Conservation (phyloP, 2,329 filamentous ascomycete genomes). For the Ilyonectria destructans region DNA sequence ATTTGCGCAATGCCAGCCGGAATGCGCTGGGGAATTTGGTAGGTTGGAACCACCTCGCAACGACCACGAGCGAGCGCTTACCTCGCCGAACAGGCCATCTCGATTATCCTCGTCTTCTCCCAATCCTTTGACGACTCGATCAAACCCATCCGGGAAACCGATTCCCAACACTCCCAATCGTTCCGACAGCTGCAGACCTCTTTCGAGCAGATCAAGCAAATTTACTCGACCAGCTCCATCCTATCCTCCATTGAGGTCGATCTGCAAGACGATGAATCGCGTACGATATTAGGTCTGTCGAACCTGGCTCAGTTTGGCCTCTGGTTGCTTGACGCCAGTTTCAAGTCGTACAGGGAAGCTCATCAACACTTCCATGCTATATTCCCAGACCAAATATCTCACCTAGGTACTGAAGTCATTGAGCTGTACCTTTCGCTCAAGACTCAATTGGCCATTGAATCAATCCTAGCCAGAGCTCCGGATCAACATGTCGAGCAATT, state of each 20-base stretch:
- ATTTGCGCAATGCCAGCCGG: conserved; percentile 57
- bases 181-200: conserved; percentile 53
- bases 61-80: conserved; percentile 32
- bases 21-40: conserved; percentile 61
- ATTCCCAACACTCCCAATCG: conserved; percentile 54
- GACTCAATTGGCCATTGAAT: conserved; percentile 68
- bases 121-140: conserved; percentile 58
- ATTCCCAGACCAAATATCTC: conserved; percentile 63
- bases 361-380: conserved; percentile 64
- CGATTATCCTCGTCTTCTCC: conserved; percentile 57
- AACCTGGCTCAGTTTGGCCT: conserved; percentile 66
- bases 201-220: conserved; percentile 53
- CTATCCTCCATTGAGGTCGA: conserved; percentile 56
- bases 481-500: conserved; percentile 67
- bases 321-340: conserved; percentile 58
- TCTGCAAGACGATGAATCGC: conserved; percentile 52
- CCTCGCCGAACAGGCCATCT: conserved; percentile 54
- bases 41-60: conserved; percentile 44
- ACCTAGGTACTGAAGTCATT: conserved; percentile 60
- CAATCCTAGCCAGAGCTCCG: conserved; percentile 66
- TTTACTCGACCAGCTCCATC: conserved; percentile 54
- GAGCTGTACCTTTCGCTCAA: conserved; percentile 65
- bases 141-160: conserved; percentile 52
- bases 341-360: conserved; percentile 59
- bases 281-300: conserved; percentile 61